Conservation (phyloP, 441 rosid species). For the Isatis lusitanica region DNA sequence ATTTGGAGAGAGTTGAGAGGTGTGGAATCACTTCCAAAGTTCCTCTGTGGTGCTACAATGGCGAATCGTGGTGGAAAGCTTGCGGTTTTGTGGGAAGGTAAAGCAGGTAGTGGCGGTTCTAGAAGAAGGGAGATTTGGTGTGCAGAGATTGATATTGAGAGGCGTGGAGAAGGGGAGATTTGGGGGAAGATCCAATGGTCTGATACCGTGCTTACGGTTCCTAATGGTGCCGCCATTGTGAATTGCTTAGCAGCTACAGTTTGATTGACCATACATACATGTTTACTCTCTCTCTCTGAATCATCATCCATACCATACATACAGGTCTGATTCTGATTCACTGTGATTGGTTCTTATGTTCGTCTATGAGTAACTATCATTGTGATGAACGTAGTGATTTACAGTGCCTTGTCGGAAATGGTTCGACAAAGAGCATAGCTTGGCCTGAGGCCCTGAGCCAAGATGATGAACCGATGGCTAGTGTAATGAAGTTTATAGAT, state of each 20-base stretch:
- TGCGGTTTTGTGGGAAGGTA: slow-evolving; percentile 75
- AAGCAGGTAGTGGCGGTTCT: slow-evolving; percentile 42
- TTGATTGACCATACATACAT: slow-evolving; percentile 34
- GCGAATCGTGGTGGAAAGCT: slow-evolving; percentile 70
- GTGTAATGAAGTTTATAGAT: slow-evolving; percentile 5
- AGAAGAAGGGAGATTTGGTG: slow-evolving; percentile 69
- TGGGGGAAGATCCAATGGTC: slow-evolving; percentile 67
- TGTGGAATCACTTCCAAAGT: slow-evolving; percentile 59
- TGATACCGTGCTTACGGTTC: slow-evolving; percentile 47
- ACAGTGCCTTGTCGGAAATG: background rate
- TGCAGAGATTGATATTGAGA: slow-evolving; percentile 59
- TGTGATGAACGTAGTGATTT: background rate
- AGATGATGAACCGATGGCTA: background rate
- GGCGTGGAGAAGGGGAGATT: slow-evolving; percentile 46
- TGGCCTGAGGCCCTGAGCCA: slow-evolving; percentile 14
- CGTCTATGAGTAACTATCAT: background rate
- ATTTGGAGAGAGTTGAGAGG: slow-evolving; percentile 66
- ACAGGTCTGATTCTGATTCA: slow-evolving; percentile 21
- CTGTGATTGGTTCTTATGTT: background rate
- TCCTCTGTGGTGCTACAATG: slow-evolving; percentile 82
- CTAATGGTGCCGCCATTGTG: slow-evolving; percentile 53
- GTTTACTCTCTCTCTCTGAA: background rate
- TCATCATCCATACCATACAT: background rate
- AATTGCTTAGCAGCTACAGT: slow-evolving; percentile 61
- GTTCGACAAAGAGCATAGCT: background rate